Evolutionary conservation across 371 early-diverging fungal species (phyloP).

Genomic region (Mucor irregularis): DNA sequence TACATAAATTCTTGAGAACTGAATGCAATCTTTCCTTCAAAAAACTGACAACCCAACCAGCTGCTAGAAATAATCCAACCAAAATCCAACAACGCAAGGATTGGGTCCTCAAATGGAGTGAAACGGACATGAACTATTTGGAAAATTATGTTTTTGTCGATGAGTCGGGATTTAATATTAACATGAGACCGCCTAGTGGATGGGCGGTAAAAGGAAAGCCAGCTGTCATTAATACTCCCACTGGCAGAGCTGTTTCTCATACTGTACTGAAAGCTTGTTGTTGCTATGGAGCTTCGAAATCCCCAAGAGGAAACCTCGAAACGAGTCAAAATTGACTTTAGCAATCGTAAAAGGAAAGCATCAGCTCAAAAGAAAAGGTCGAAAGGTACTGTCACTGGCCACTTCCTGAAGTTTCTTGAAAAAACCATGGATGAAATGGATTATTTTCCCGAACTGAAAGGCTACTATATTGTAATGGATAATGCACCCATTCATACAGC

Average conservation of each 20-base stretch:
- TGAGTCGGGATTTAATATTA: constrained; percentile 21
- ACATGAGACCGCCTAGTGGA: constrained; percentile 16
- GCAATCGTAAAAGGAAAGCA: constrained; percentile 13
- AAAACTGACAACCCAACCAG: constrained; percentile 12
- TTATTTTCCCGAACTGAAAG: constrained; percentile 14
- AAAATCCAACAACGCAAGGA: constrained; percentile 4
- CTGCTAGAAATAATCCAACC: constrained; percentile 13
- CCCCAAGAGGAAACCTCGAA: constrained; percentile 9
- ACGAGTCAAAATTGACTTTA: constrained; percentile 12
- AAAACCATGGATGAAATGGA: constrained; percentile 16
- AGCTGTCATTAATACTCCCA: constrained; percentile 17
- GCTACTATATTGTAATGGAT: too few species aligned
- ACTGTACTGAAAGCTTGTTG: constrained; percentile 9
- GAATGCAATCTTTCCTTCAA: constrained; percentile 20
- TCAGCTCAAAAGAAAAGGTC: constrained; percentile 8
- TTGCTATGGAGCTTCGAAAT: constrained; percentile 13
- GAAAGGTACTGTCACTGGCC: constrained; percentile 19
- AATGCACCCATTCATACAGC: constrained; percentile 15
- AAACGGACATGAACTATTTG: constrained; percentile 8
- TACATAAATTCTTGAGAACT: constrained; percentile 13
- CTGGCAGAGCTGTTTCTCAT: constrained; percentile 16
- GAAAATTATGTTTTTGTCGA: constrained; percentile 16
- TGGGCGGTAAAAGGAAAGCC: constrained; percentile 15
- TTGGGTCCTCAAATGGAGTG: constrained; percentile 12
- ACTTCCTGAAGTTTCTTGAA: constrained; percentile 17